phyloP scores from a whole-genome alignment of 768 basidiomycete genomes.

The Paxillus ammoniavirescens region DNA sequence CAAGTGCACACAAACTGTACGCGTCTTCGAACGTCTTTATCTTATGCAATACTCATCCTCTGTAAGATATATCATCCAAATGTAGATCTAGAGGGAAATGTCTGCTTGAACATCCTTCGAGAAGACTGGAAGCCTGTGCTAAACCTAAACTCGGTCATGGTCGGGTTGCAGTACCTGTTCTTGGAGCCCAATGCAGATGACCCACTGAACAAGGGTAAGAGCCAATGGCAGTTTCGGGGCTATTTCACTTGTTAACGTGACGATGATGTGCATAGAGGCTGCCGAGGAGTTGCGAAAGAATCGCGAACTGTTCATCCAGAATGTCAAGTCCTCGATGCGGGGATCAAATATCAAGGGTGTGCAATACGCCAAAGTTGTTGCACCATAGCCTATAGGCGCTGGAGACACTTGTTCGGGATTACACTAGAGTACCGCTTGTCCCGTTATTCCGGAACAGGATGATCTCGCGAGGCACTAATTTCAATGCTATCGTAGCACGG shows the following conservation, averaged over 20 bases:
- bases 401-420: constrained; percentile 6
- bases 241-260: constrained; percentile 7
- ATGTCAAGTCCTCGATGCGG: constrained; percentile 86
- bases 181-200: constrained; percentile 98
- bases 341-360: constrained; percentile 78
- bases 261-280: constrained; percentile 62
- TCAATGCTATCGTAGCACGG: constrained; percentile 5
- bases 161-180: constrained; percentile 97
- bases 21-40: constrained; percentile 23
- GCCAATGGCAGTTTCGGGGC: background rate
- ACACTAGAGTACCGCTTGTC: background rate
- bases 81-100: constrained; percentile 96
- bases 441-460: background rate
- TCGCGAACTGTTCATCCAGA: constrained; percentile 76
- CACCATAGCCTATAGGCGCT: constrained; percentile 33
- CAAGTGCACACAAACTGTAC: constrained; percentile 90
- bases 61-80: constrained; percentile 97
- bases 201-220: constrained; percentile 93
- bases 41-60: constrained; percentile 4
- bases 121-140: constrained; percentile 99
- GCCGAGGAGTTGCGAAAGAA: constrained; percentile 92
- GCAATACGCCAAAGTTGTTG: constrained; percentile 73
- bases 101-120: constrained; percentile 96
- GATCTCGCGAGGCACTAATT: constrained; percentile 3
- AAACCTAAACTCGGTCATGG: constrained; percentile 97